These are phyloP conservation scores for Calonectria hongkongensis DNA, from an alignment of 2,329 filamentous ascomycete species.

Conservation along the genomic window DNA sequence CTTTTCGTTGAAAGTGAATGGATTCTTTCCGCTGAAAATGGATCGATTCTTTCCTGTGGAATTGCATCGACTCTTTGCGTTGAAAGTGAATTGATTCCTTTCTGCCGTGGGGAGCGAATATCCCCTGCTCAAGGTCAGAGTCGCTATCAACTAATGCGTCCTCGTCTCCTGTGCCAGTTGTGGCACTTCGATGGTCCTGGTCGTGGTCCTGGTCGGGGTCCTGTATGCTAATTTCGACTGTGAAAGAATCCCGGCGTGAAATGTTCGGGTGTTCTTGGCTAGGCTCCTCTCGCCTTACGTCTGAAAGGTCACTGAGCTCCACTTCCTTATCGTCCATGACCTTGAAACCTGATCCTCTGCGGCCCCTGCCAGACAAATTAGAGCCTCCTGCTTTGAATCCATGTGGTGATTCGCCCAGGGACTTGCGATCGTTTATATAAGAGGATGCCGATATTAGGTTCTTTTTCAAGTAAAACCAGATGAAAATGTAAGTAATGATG, in stretches of 20 bases:
- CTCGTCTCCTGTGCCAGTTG: not conserved
- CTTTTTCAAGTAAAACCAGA: constrained; percentile 52
- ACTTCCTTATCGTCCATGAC: not conserved
- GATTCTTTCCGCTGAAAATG: not conserved
- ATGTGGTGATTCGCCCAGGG: not conserved
- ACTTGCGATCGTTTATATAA: not conserved
- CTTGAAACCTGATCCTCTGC: not conserved
- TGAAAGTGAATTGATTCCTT: constrained; percentile 3
- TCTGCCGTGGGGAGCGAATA: constrained; percentile 3
- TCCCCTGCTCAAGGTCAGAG: constrained; percentile 7
- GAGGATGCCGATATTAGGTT: constrained; percentile 1
- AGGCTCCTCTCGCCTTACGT: not conserved
- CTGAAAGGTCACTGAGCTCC: constrained; percentile 10
- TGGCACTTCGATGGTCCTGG: not conserved
- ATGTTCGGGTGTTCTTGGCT: not conserved
- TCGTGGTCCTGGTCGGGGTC: not conserved
- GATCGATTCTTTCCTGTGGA: not conserved
- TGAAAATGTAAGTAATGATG: constrained; percentile 64
- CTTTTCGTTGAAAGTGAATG: not conserved
- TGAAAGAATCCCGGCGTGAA: constrained; percentile 19
- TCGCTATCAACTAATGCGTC: not conserved
- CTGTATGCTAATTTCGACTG: not conserved
- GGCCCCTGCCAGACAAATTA: not conserved
- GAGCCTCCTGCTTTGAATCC: not conserved
- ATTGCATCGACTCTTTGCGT: not conserved